phyloP scores from a whole-genome alignment of 2,329 filamentous ascomycete species.

The Exophiala bonariae region DNA sequence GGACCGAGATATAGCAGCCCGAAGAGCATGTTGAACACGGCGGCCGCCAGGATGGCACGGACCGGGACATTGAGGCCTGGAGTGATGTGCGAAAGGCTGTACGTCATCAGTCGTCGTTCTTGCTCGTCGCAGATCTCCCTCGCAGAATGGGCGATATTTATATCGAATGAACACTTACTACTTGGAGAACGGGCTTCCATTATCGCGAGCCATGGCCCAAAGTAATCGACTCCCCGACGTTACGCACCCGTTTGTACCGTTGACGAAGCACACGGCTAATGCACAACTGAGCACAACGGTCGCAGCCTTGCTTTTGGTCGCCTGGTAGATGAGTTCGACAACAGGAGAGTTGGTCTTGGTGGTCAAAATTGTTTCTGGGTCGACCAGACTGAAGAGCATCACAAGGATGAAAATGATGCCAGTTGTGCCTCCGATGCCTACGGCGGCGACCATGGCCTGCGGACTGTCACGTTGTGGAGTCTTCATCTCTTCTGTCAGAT shows the following conservation, averaged over 20 bases:
- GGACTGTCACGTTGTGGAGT: conserved; percentile 56
- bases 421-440: conserved; percentile 61
- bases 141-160: no score
- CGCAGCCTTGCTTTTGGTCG: conserved; percentile 61
- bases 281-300: conserved; percentile 60
- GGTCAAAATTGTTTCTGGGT: conserved; percentile 43
- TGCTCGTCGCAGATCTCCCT: background rate
- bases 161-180: background rate
- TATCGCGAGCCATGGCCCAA: conserved; percentile 66
- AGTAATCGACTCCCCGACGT: conserved; percentile 65
- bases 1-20: conserved; percentile 56
- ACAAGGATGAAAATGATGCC: conserved; percentile 63
- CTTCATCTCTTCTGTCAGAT: conserved; percentile 55
- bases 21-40: conserved; percentile 54
- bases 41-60: conserved; percentile 54
- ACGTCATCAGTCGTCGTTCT: background rate
- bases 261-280: conserved; percentile 31
- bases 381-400: conserved; percentile 63
- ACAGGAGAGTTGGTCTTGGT: conserved; percentile 58
- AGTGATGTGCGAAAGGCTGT: conserved; percentile 43
- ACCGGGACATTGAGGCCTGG: conserved; percentile 47
- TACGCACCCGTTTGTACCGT: conserved; percentile 64
- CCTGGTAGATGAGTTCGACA: conserved; percentile 62
- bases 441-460: conserved; percentile 65
- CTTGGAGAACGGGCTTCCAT: conserved; percentile 60